phyloP scores from a whole-genome alignment of 208 protist genomes.

The Leishmania amazonensis region DNA sequence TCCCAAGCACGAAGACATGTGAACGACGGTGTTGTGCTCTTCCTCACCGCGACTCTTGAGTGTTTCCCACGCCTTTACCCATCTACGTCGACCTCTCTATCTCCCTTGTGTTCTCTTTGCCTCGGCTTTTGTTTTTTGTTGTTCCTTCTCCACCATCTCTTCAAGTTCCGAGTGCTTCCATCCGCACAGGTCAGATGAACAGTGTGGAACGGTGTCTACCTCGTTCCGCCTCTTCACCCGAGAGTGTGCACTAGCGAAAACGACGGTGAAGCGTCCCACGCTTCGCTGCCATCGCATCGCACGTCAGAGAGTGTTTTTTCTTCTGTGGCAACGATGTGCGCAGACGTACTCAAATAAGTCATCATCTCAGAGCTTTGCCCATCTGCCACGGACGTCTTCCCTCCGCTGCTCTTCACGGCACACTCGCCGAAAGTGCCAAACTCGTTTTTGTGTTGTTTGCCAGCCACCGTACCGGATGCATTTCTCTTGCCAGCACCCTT shows the following conservation, averaged over 20 bases:
- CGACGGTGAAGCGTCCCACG: background rate
- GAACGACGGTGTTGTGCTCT: background rate
- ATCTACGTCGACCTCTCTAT: background rate
- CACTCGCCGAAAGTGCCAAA: background rate
- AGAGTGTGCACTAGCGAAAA: background rate
- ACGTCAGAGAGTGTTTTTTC: background rate
- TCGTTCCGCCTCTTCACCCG: background rate
- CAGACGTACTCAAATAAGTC: background rate
- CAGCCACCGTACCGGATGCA: background rate
- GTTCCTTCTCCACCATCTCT: background rate
- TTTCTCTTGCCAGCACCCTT: background rate
- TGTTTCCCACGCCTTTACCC: background rate
- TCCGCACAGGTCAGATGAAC: background rate
- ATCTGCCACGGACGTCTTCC: background rate
- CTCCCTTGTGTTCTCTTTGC: background rate
- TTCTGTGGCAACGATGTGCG: background rate
- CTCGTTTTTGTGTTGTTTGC: background rate
- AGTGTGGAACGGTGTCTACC: background rate
- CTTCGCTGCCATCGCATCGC: background rate
- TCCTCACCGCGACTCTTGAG: background rate
- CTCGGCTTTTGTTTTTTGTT: background rate
- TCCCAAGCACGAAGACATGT: background rate
- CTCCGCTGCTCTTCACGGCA: background rate
- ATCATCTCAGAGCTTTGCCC: background rate
- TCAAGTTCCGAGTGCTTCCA: background rate